Base-by-base conservation (phyloP, 2,329 filamentous ascomycete species). In the Cladosporium sp. region DNA sequence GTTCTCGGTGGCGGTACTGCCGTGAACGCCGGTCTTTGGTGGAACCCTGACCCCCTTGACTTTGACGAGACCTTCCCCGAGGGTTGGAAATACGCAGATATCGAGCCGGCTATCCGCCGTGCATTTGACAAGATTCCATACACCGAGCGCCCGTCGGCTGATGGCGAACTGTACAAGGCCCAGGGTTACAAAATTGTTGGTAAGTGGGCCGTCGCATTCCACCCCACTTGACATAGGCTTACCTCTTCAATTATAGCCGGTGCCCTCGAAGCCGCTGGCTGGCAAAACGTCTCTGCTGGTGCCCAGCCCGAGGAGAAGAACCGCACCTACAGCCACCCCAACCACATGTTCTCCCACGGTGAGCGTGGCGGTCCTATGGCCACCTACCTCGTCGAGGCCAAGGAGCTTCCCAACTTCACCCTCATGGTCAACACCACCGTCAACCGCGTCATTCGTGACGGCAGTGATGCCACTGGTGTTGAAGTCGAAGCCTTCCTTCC, bases 51-150 rank as follows among this genome's bases (percentile, higher is more conserved):
- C 53, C 73, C 78, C 4, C 64, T 70, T 7, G 86, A 89, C 62
- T 89, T 85, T 72, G 82, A 89, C 62, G 75, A 78, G 63, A 85
- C 85, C 64, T 90, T 86, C 70, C 86, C 86, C 1, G 56, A 69
- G 1, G 85, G 85, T 25, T 90, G 86, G 86, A 82, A 85, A 66
- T 75, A 80, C 15, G 63, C 69, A 5, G 83, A 88, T 57, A 77
- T 88, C 62, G 69, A 70, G 53, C 63, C 70, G 19, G 79, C 85
- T 1, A 79, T 82, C 5, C 68, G 77, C 22, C 77, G 80, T 36
- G 79, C 84, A 6, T 89, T 88, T 63, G 69, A 73, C 30, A 78
- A 84, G n/a, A 88, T 88, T 54, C 84, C 84, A 0, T 85, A 84
- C 27, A 88, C 83, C 0, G 79, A 78, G 39, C 70, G 72, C 38